Evolutionary conservation across 768 basidiomycete genomes (phyloP).

Genomic region (Boletus subparvulus): DNA sequence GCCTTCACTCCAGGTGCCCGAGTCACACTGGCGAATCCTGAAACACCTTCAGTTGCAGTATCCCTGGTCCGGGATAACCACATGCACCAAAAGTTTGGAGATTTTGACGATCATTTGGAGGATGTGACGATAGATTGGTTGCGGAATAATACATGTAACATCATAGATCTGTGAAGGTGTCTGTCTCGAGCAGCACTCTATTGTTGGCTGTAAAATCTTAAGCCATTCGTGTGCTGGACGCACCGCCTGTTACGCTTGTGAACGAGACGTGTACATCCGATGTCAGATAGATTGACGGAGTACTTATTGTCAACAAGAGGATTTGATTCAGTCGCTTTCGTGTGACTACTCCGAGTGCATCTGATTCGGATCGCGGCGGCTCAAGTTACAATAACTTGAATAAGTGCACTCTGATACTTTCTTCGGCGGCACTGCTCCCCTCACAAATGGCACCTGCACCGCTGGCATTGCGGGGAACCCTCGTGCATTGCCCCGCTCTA

Average conservation of each 20-base stretch:
- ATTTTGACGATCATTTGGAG: conserved; percentile 84
- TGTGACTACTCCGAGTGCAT: too few relatives aligned
- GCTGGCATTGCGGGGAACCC: conserved; percentile 45
- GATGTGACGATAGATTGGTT: conserved; percentile 59
- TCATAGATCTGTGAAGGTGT: conserved; percentile 17
- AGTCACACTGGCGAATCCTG: conserved; percentile 47
- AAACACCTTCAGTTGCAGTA: conserved; percentile 48
- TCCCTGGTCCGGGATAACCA: conserved; percentile 48
- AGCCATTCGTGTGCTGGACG: too few relatives aligned
- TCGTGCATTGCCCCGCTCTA: conserved; percentile 56
- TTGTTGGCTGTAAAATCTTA: neutral
- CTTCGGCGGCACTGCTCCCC: too few relatives aligned
- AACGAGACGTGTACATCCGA: too few relatives aligned
- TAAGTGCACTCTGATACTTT: too few relatives aligned
- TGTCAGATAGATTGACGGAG: too few relatives aligned
- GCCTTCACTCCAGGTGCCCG: conserved; percentile 47
- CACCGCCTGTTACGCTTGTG: too few relatives aligned
- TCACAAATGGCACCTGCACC: conserved; percentile 8
- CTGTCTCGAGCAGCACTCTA: neutral
- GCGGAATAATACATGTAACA: conserved; percentile 37
- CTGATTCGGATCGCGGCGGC: too few relatives aligned
- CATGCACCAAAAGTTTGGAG: conserved; percentile 62
- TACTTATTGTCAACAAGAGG: too few relatives aligned
- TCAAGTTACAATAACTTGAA: too few relatives aligned
- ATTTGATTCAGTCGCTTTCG: too few relatives aligned